Conservation (phyloP, 2,329 filamentous ascomycete species). For the Microcyclosporella mali region DNA sequence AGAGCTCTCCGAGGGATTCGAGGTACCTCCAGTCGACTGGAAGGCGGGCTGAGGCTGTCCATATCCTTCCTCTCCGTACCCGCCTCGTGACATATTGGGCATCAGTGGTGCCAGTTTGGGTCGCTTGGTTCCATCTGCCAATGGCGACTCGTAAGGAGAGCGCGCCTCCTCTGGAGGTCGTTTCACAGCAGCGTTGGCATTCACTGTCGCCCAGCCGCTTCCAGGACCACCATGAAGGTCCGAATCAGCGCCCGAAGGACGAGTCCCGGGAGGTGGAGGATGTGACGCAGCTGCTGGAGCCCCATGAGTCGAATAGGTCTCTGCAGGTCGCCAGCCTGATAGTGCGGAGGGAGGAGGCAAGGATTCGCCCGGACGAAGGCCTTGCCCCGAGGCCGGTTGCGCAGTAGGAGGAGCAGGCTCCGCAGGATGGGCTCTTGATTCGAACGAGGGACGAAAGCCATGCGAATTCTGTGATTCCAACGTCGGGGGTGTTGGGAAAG, state of each 20-base stretch:
- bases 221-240: conserved; percentile 14
- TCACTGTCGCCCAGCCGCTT: conserved; percentile 41
- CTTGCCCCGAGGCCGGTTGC: conserved; percentile 4
- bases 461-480: conserved; percentile 14
- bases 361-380: conserved; percentile 13
- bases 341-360: conserved; percentile 23
- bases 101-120: conserved; percentile 37
- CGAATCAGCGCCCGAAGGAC: conserved; percentile 18
- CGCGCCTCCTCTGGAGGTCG: conserved; percentile 34
- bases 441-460: conserved; percentile 12
- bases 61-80: conserved; percentile 26
- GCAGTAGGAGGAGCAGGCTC: conserved; percentile 6
- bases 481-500: conserved; percentile 11
- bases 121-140: conserved; percentile 39
- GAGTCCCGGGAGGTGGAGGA: conserved; percentile 8
- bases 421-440: conserved; percentile 12
- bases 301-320: conserved; percentile 15
- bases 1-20: conserved; percentile 10
- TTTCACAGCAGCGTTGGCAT: conserved; percentile 38
- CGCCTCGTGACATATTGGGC: conserved; percentile 31
- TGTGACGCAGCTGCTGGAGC: conserved; percentile 15
- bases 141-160: conserved; percentile 25
- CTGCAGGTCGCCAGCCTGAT: conserved; percentile 27
- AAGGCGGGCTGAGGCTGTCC: conserved; percentile 12
- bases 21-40: conserved; percentile 6